Evolutionary conservation across 2,329 filamentous ascomycete genomes (phyloP).

Genomic region (Rhinocladiella mackenziei): DNA sequence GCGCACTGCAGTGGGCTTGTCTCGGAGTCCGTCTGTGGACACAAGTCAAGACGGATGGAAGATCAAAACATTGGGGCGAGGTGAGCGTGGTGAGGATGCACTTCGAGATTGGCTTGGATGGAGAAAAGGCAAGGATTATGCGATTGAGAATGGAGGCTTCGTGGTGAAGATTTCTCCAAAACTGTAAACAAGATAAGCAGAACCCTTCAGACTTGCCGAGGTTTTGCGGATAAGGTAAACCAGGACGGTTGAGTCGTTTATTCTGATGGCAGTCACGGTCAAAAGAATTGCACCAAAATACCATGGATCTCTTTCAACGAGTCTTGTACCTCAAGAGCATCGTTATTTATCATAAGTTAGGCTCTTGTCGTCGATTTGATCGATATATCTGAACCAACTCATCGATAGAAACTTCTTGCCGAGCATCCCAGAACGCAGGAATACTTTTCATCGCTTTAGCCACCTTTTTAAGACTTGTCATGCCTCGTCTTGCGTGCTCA

Average conservation of each 20-base stretch:
- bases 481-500: constrained; percentile 31
- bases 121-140: constrained; percentile 67
- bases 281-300: too few species aligned
- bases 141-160: not conserved
- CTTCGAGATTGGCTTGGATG: constrained; percentile 73
- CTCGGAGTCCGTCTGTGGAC: constrained; percentile 65
- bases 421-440: constrained; percentile 29
- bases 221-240: too few species aligned
- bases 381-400: constrained; percentile 2
- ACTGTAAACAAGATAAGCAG: not conserved
- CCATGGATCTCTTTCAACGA: too few species aligned
- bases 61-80: constrained; percentile 57
- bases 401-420: constrained; percentile 1
- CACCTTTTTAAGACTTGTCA: constrained; percentile 27
- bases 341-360: constrained; percentile 8
- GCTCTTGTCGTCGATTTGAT: not conserved
- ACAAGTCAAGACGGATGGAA: constrained; percentile 62
- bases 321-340: too few species aligned
- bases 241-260: too few species aligned
- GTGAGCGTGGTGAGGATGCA: constrained; percentile 67
- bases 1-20: constrained; percentile 51
- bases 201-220: too few species aligned
- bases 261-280: too few species aligned
- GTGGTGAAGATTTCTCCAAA: not conserved
- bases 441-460: constrained; percentile 19